Percentiles rank a stretch among this genome's conserved stretches.
Conservation (phyloP, 108 stramenopile species). For the Nitzschia inconspicua region DNA sequence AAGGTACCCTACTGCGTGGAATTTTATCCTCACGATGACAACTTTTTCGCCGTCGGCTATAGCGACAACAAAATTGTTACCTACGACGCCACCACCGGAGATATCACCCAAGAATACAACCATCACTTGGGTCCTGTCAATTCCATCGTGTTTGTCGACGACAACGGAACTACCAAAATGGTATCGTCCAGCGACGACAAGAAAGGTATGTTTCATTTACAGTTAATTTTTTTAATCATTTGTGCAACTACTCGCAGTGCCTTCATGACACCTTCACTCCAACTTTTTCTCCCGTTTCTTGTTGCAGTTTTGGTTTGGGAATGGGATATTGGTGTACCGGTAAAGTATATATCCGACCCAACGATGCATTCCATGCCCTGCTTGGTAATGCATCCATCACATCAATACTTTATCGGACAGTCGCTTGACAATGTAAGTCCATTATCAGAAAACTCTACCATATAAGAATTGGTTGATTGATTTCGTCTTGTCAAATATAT, state of each 20-base stretch:
- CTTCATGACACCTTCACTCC: background rate
- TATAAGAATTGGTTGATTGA: no score
- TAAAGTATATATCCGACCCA: conserved; percentile 98
- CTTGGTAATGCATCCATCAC: conserved; percentile 83
- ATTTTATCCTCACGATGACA: conserved; percentile 95
- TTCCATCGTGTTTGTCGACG: conserved; percentile 89
- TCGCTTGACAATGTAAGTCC: conserved; percentile 97
- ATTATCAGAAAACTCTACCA: no score
- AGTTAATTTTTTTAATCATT: no score
- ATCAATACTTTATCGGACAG: conserved; percentile 84
- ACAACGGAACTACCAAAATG: conserved; percentile 79
- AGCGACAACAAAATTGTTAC: conserved; percentile 94
- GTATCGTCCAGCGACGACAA: conserved; percentile 97
- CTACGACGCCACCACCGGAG: conserved; percentile 86
- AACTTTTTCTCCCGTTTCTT: no score
- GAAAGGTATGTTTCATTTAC: conserved; percentile 66
- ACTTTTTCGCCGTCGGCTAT: conserved; percentile 94
- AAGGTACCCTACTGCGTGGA: conserved; percentile 92
- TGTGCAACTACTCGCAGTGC: background rate
- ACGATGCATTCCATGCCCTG: conserved; percentile 98
- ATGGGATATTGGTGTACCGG: conserved; percentile 98
- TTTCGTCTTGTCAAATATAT: no score
- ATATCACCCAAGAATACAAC: conserved; percentile 98
- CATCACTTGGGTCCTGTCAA: conserved; percentile 97
- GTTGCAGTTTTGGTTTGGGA: conserved; percentile 97